Percentiles rank a stretch among this genome's conserved stretches.
Conservation (phyloP, 805 yeast species). For the Saccharomyces cerevisiae region DNA sequence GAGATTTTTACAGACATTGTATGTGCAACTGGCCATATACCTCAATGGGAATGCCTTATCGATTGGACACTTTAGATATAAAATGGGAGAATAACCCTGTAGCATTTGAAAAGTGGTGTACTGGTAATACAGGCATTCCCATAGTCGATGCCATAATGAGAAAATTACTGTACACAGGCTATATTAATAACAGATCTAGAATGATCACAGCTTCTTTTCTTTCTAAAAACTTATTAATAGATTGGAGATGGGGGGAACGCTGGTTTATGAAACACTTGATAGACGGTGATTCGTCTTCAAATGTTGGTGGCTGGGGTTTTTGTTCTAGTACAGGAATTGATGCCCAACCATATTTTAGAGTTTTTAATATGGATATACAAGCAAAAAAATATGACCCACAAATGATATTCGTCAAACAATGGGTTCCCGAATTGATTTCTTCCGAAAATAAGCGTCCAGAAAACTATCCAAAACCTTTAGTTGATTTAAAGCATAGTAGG, state of each 20-base stretch:
- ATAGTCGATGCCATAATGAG: conserved; percentile 54
- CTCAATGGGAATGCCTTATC: conserved; percentile 43
- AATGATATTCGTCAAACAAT: conserved; percentile 38
- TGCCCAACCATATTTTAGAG: conserved; percentile 50
- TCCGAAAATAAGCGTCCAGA: conserved; percentile 24
- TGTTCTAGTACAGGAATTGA: conserved; percentile 45
- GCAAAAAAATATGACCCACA: conserved; percentile 41
- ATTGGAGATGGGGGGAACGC: conserved; percentile 48
- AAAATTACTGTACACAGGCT: conserved; percentile 42
- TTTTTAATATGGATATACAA: conserved; percentile 46
- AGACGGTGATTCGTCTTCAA: conserved; percentile 48
- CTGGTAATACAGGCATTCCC: conserved; percentile 48
- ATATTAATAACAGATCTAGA: conserved; percentile 45
- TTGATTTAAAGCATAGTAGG: conserved; percentile 35
- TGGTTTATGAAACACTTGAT: conserved; percentile 42
- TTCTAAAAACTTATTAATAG: conserved; percentile 41
- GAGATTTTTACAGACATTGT: conserved; percentile 48
- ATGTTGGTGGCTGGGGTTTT: conserved; percentile 54
- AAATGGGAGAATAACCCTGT: conserved; percentile 37
- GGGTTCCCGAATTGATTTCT: conserved; percentile 43
- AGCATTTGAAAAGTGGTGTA: conserved; percentile 42
- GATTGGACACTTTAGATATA: conserved; percentile 35
- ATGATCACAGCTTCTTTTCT: conserved; percentile 48
- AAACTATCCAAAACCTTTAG: conserved; percentile 39
- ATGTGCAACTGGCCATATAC: conserved; percentile 43